phyloP scores from a whole-genome alignment of 352 stramenopile species.

The Saprolegnia parasitica region DNA sequence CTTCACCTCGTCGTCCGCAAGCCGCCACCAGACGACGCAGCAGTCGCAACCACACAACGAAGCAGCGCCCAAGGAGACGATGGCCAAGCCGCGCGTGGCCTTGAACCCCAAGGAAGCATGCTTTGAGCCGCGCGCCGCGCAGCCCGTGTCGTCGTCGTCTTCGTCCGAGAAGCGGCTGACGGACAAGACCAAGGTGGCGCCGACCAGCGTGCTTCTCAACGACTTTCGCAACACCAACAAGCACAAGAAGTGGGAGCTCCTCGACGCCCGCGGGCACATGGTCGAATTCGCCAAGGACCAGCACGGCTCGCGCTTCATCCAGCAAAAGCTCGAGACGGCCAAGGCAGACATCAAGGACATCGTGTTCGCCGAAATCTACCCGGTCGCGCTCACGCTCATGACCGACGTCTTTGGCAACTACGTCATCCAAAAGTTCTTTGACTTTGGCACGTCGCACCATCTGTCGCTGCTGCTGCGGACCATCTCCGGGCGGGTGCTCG shows the following conservation, averaged over 20 bases:
- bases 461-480: conserved; percentile 76
- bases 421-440: conserved; percentile 98
- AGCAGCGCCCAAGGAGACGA: conserved; percentile 31
- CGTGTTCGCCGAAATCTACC: conserved; percentile 80
- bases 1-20: not conserved
- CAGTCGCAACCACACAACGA: conserved; percentile 31
- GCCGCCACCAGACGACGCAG: conserved; percentile 32
- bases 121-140: too few species aligned
- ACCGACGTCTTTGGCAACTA: conserved; percentile 99
- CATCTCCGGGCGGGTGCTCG: conserved; percentile 93
- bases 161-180: conserved; percentile 23
- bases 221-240: conserved; percentile 68
- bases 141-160: too few species aligned
- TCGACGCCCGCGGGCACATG: conserved; percentile 76
- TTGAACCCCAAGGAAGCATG: too few species aligned
- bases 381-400: conserved; percentile 77
- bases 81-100: too few species aligned
- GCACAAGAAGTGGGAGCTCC: conserved; percentile 77
- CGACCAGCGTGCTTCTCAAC: conserved; percentile 67
- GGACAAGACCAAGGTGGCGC: conserved; percentile 59
- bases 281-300: conserved; percentile 84
- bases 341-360: conserved; percentile 63
- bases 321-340: conserved; percentile 83
- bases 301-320: conserved; percentile 80
- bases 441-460: conserved; percentile 88